phyloP scores from a whole-genome alignment of 2,329 filamentous ascomycete genomes.

The Amesomyces nigricolor region DNA sequence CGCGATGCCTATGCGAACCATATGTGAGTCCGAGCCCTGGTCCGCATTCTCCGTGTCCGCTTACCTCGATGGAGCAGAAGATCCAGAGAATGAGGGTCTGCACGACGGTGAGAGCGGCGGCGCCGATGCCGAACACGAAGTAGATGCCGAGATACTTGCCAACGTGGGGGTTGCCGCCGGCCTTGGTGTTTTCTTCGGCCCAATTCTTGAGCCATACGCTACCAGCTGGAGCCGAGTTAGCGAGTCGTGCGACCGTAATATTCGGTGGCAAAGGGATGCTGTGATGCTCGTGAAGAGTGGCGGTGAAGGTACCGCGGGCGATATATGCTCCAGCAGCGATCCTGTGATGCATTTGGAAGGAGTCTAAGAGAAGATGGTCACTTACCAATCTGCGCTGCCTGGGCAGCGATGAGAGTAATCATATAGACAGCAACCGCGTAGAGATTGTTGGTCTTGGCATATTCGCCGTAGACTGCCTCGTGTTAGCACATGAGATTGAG shows the following conservation, averaged over 20 bases:
- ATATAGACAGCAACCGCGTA: slow-evolving; percentile 78
- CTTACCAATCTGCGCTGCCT: slow-evolving; percentile 74
- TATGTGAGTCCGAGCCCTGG: slow-evolving; percentile 14
- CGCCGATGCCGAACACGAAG: slow-evolving; percentile 87
- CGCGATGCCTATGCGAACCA: slow-evolving; percentile 63
- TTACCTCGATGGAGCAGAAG: slow-evolving; percentile 95
- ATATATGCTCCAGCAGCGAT: background rate
- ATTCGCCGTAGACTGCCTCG: slow-evolving; percentile 71
- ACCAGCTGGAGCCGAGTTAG: slow-evolving; percentile 46
- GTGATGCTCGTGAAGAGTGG: background rate
- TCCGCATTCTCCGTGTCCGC: slow-evolving; percentile 22
- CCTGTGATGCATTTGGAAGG: slow-evolving; percentile 20
- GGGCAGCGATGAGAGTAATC: slow-evolving; percentile 67
- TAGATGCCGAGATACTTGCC: slow-evolving; percentile 94
- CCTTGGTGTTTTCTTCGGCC: slow-evolving; percentile 70
- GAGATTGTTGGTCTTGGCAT: slow-evolving; percentile 90
- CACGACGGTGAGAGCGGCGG: slow-evolving; percentile 75
- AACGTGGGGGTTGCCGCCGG: slow-evolving; percentile 65
- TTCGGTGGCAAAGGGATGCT: background rate
- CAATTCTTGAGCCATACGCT: slow-evolving; percentile 92
- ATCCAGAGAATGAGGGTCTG: slow-evolving; percentile 98
- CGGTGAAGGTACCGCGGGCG: background rate
- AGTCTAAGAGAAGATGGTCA: slow-evolving; percentile 16
- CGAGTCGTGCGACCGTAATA: background rate
- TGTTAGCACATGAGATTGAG: slow-evolving; percentile 13